Conservation (phyloP, 2,329 filamentous ascomycete species). For the Clonostachys rosea region DNA sequence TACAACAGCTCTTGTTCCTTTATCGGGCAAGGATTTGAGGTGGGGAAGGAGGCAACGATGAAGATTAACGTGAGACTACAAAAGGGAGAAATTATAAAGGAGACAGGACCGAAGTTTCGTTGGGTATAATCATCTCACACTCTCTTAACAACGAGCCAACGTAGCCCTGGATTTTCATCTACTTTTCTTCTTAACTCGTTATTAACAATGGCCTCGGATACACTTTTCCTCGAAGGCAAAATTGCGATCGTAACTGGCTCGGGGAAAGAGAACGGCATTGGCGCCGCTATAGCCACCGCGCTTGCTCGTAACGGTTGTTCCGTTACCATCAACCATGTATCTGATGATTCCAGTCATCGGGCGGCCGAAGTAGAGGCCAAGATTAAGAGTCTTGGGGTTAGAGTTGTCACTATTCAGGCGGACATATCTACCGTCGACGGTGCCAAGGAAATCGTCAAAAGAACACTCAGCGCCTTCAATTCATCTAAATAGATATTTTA, state of each 20-base stretch:
- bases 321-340: constrained; percentile 33
- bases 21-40: no score
- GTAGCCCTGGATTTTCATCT: no score
- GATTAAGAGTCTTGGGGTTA: constrained; percentile 11
- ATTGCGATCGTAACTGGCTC: constrained; percentile 39
- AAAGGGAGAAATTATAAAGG: no score
- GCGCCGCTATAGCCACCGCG: constrained; percentile 30
- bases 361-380: constrained; percentile 17
- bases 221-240: constrained; percentile 31
- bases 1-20: no score
- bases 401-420: constrained; percentile 22
- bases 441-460: constrained; percentile 19
- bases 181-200: not conserved
- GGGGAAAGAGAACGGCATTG: constrained; percentile 35
- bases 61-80: no score
- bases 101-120: no score
- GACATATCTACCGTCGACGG: constrained; percentile 21
- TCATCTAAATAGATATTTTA: constrained; percentile 33
- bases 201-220: constrained; percentile 18
- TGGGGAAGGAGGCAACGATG: no score
- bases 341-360: constrained; percentile 17
- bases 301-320: constrained; percentile 34
- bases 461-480: constrained; percentile 24
- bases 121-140: no score
- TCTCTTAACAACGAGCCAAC: no score